A percentile compares a stretch with the other conserved stretches of the same genome.
Conservation (phyloP, 2,329 filamentous ascomycete species). For the Trichoderma sp. region DNA sequence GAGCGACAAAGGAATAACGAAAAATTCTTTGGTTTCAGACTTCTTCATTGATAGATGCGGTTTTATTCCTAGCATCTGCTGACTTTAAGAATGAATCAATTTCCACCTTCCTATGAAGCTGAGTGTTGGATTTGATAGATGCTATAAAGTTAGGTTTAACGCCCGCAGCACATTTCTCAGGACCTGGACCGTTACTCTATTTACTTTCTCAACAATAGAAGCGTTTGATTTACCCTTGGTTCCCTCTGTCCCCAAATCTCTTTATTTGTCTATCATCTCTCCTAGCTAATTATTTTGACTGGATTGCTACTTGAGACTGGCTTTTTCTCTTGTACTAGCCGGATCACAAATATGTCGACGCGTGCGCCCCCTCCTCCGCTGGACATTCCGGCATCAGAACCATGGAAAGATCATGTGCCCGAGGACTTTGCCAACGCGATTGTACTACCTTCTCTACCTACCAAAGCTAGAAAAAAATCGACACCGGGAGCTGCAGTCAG, state of each 20-base stretch:
- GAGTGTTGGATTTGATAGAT: neutral
- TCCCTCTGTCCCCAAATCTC: neutral
- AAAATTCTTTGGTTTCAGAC: neutral
- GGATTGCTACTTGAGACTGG: neutral
- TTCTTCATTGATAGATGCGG: neutral
- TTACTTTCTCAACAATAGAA: neutral
- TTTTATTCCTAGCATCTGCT: neutral
- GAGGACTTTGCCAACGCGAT: neutral
- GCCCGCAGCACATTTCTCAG: neutral
- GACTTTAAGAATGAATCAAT: neutral
- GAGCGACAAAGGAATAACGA: neutral
- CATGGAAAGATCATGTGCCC: neutral
- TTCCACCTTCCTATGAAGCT: neutral
- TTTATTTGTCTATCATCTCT: neutral
- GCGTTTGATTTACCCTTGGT: neutral
- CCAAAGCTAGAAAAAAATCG: neutral
- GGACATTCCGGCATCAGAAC: neutral
- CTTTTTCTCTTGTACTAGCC: neutral
- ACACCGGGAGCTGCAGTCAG: neutral
- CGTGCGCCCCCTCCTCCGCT: neutral
- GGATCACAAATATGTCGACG: neutral
- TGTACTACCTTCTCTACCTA: neutral
- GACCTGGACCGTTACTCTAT: neutral
- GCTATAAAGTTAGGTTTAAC: neutral
- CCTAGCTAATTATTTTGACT: neutral